Conservation (phyloP, 2,329 filamentous ascomycete genomes). For the Calonectria pseudoreteaudii region DNA sequence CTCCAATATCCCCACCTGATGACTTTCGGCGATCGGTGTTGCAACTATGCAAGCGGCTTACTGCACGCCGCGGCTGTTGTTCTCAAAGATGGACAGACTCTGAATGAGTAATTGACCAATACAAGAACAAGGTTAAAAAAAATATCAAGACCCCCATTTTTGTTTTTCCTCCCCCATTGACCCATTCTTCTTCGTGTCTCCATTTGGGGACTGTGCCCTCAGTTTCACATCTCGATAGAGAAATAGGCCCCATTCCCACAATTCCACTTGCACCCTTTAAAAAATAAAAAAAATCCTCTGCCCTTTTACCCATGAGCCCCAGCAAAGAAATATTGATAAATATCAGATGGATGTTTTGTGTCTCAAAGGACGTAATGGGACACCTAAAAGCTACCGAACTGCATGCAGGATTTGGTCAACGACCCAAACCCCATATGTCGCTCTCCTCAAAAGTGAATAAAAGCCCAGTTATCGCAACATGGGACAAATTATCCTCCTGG, state of each 20-base stretch:
- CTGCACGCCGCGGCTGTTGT: no score
- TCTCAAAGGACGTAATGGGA: neutral
- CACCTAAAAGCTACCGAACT: neutral
- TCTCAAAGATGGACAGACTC: neutral
- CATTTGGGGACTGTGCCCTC: neutral
- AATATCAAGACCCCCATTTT: neutral
- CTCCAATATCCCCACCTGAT: neutral
- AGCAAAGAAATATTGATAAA: neutral
- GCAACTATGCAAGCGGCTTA: neutral
- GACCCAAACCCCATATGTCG: neutral
- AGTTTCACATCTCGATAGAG: neutral
- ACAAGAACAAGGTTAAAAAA: neutral
- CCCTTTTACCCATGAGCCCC: neutral
- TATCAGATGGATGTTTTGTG: neutral
- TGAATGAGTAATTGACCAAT: neutral
- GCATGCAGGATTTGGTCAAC: neutral
- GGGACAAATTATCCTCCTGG: rapidly evolving
- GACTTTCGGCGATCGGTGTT: neutral
- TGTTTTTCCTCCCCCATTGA: rapidly evolving
- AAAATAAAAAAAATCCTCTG: no score
- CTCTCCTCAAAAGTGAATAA: neutral
- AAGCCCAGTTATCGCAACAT: neutral
- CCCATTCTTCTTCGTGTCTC: neutral
- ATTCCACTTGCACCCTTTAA: neutral
- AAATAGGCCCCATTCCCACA: neutral